Evolutionary conservation across 73 alveolate species (phyloP).

Genomic region (Vitrella brassicaformis): DNA sequence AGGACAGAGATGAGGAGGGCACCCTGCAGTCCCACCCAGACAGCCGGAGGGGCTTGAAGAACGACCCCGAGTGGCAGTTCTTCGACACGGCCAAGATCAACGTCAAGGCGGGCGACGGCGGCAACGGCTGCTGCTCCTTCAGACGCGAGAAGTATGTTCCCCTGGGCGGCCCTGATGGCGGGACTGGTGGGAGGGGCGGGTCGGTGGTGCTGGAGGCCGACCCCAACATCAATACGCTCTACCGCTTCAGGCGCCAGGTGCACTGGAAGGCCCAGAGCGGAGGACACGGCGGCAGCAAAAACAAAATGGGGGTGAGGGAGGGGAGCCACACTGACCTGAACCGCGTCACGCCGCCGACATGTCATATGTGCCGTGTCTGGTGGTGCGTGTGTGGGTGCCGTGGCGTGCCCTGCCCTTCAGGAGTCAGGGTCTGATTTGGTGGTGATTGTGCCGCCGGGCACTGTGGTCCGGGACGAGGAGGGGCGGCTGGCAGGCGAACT

Average conservation of each 20-base stretch:
- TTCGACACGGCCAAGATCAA: background rate
- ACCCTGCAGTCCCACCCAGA: no score
- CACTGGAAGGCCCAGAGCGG: background rate
- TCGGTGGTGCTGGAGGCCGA: background rate
- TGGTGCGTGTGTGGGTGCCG: no score
- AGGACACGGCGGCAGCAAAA: background rate
- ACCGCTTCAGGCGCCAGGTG: background rate
- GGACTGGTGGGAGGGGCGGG: background rate
- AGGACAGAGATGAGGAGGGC: no score
- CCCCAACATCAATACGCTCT: background rate
- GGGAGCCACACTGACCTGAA: no score
- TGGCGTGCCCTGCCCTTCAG: no score
- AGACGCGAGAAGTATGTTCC: background rate
- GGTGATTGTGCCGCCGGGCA: background rate
- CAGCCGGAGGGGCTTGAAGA: no score
- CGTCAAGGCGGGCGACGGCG: background rate
- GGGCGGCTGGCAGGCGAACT: background rate
- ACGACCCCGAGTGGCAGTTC: background rate
- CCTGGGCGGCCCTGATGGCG: constrained; percentile 1
- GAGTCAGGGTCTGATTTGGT: background rate
- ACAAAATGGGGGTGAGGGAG: background rate
- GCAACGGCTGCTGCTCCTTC: background rate
- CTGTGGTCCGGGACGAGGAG: background rate
- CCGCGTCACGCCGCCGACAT: no score
- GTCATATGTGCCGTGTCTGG: no score